Conservation (phyloP, 2,329 filamentous ascomycete genomes). For the Trichoderma endophyticum region DNA sequence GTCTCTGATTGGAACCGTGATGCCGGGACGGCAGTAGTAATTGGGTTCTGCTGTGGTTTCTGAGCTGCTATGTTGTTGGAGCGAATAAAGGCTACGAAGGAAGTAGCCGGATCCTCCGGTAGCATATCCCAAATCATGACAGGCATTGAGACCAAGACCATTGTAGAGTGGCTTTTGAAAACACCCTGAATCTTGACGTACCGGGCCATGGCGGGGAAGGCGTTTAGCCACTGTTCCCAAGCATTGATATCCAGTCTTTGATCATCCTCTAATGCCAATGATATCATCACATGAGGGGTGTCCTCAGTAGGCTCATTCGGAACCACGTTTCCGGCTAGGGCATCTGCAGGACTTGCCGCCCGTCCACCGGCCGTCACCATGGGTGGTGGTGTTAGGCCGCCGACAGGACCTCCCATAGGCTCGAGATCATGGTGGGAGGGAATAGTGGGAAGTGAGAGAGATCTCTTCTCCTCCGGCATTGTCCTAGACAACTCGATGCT, state of each 20-base stretch:
- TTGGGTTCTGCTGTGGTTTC: slow-evolving; percentile 25
- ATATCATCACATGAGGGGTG: slow-evolving; percentile 60
- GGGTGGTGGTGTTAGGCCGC: not conserved
- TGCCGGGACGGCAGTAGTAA: slow-evolving; percentile 26
- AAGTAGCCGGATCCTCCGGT: slow-evolving; percentile 55
- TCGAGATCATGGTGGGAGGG: slow-evolving; percentile 21
- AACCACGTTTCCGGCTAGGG: slow-evolving; percentile 28
- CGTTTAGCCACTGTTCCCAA: slow-evolving; percentile 56
- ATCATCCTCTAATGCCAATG: slow-evolving; percentile 56
- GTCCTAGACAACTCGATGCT: slow-evolving; percentile 53
- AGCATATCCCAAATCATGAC: slow-evolving; percentile 59
- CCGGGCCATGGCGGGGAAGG: slow-evolving; percentile 56
- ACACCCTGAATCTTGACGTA: slow-evolving; percentile 60
- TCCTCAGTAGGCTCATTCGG: slow-evolving; percentile 50
- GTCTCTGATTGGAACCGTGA: slow-evolving; percentile 24
- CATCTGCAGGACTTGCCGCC: slow-evolving; percentile 26
- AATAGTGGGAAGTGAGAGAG: slow-evolving; percentile 25
- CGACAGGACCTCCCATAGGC: slow-evolving; percentile 3
- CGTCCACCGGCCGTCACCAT: slow-evolving; percentile 22
- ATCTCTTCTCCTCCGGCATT: slow-evolving; percentile 24
- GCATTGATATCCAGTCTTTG: slow-evolving; percentile 55
- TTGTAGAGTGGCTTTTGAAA: slow-evolving; percentile 59
- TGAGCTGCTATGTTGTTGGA: slow-evolving; percentile 52
- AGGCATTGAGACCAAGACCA: slow-evolving; percentile 56
- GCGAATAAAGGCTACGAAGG: slow-evolving; percentile 57